phyloP scores from a whole-genome alignment of 2,329 filamentous ascomycete species.

The Macrophomina pseudophaseolina region DNA sequence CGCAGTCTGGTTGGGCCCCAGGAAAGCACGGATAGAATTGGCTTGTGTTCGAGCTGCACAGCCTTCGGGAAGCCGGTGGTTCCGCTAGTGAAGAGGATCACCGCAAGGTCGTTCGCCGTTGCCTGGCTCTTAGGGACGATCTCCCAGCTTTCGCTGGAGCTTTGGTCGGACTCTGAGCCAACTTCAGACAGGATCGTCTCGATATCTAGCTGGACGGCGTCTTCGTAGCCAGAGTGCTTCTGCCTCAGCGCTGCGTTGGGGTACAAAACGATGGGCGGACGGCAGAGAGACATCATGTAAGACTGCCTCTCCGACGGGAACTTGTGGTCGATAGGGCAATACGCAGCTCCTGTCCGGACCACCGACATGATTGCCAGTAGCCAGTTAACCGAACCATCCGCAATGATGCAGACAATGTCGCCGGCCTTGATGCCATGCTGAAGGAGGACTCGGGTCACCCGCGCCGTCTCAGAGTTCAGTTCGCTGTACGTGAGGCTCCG shows the following conservation, averaged over 20 bases:
- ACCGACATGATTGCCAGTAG: constrained; percentile 25
- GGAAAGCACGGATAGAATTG: constrained; percentile 25
- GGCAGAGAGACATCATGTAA: constrained; percentile 21
- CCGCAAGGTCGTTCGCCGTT: not conserved
- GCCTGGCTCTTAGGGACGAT: not conserved
- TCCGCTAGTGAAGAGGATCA: constrained; percentile 27
- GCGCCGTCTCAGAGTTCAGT: not conserved
- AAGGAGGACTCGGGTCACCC: not conserved
- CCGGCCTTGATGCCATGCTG: not conserved
- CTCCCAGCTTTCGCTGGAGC: not conserved
- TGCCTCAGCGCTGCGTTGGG: not conserved
- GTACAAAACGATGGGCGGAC: constrained; percentile 3
- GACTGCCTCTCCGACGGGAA: constrained; percentile 17
- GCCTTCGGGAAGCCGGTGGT: constrained; percentile 25
- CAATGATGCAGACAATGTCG: constrained; percentile 19
- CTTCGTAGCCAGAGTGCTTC: not conserved
- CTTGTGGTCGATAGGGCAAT: constrained; percentile 27
- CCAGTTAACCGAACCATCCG: constrained; percentile 28
- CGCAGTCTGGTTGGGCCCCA: constrained; percentile 18
- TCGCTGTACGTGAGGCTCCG: constrained; percentile 20
- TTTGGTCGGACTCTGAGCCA: not conserved
- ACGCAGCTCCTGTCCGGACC: constrained; percentile 22
- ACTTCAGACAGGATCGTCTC: constrained; percentile 1
- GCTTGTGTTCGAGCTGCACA: constrained; percentile 21
- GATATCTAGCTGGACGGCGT: not conserved